Evolutionary conservation across 2,329 filamentous ascomycete genomes (phyloP), one percentile per base, ranked within the genome.

Genomic region (Thielaviopsis populi): DNA sequence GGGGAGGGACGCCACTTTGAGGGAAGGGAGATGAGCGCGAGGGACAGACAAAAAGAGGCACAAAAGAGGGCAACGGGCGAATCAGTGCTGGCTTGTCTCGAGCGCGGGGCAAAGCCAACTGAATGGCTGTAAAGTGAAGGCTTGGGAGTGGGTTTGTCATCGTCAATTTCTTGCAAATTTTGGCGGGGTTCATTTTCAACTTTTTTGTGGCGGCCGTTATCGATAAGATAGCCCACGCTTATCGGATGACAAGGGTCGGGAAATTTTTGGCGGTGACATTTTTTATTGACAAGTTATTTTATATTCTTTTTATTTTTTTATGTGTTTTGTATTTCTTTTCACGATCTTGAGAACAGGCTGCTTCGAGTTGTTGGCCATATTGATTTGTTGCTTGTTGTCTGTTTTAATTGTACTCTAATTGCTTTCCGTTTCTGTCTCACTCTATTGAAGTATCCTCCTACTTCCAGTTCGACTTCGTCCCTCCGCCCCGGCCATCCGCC

Each of bases 1-100:
- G 2, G 91, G 89, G 75, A 91, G 75, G 63, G 86, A 87, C 76
- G 80, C 83, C 83, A 86, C 76, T 67, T 77, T 85, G 79, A 59
- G 41, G 42, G 30, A 41, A 17, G 22, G 42, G 60, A 63, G 46
- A 53, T 33, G 2, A 58, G 27, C 22, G 33, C 15, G 13, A 53
- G 40, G 41, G 59, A 43, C 15, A 41, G 62, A 53, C n/a, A 59
- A 30, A 46, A 50, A 60, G 27, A 43, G 22, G n/a, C 42, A 24
- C n/a, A 10, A 24, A 11, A 50, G 5, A 6, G n/a, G n/a, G n/a
- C n/a, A n/a, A n/a, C n/a, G n/a, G 41, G 41, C 2, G 13, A 33
- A 33, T 33, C 15, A 54, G 50, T 17, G 13, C n/a, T 8, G 10
- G 3, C 30, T 54, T 33, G 10, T 19, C 30, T 17, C 30, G 13